phyloP scores from a whole-genome alignment of 192 early-diverging fungal species.

The Podila epigama region DNA sequence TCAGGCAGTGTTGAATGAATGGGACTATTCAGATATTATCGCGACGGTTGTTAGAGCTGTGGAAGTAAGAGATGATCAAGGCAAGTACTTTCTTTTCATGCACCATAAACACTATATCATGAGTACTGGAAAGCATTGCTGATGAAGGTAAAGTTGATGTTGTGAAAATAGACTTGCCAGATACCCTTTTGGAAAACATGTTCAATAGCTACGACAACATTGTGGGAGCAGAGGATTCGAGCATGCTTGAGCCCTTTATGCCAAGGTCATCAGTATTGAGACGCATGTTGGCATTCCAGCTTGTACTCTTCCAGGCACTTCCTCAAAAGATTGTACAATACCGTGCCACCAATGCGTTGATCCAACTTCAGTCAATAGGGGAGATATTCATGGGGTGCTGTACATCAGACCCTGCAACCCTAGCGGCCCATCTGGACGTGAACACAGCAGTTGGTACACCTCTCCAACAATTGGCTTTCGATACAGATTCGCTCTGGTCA shows the following conservation, averaged over 20 bases:
- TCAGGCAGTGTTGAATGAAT: slow-evolving; percentile 31
- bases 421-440: slow-evolving; percentile 27
- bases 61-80: slow-evolving; percentile 1
- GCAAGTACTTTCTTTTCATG: too few species aligned
- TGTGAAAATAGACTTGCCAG: slow-evolving; percentile 13
- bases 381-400: slow-evolving; percentile 42
- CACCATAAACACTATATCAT: too few species aligned
- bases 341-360: slow-evolving; percentile 17
- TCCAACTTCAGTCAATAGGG: slow-evolving; percentile 46
- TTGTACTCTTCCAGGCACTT: slow-evolving; percentile 33
- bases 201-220: slow-evolving; percentile 40
- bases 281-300: slow-evolving; percentile 33
- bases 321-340: slow-evolving; percentile 37
- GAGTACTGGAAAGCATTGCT: too few species aligned
- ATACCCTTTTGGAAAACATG: slow-evolving; percentile 29
- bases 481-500: slow-evolving; percentile 36
- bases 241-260: slow-evolving; percentile 26
- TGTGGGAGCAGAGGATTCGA: slow-evolving; percentile 34
- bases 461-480: slow-evolving; percentile 26
- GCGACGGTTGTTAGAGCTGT: slow-evolving; percentile 17
- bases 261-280: slow-evolving; percentile 28
- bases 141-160: too few species aligned
- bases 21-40: slow-evolving; percentile 44
- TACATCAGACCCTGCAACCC: slow-evolving; percentile 20
- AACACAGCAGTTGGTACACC: slow-evolving; percentile 6